Percentiles rank a stretch among this genome's conserved stretches.
phyloP scores from a whole-genome alignment of 1,284 basidiomycete genomes.

The Tilletia caries region DNA sequence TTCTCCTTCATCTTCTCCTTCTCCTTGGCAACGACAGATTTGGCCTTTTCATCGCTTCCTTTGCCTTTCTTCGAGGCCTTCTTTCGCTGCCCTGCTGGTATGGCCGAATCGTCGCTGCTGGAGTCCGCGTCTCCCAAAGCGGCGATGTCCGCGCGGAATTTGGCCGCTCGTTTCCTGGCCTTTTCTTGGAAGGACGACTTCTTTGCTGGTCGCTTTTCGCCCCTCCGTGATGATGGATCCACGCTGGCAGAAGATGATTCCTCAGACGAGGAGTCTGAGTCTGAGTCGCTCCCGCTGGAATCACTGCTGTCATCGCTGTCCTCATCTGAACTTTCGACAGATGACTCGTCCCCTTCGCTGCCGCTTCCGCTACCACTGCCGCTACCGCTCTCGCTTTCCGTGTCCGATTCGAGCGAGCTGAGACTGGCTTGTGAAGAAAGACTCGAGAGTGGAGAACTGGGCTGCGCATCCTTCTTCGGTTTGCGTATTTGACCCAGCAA shows the following conservation, averaged over 20 bases:
- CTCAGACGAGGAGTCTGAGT: not conserved
- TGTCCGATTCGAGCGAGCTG: not conserved
- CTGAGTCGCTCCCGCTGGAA: not conserved
- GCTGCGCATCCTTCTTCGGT: constrained; percentile 10
- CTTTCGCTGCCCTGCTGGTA: not conserved
- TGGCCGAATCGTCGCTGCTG: constrained; percentile 1
- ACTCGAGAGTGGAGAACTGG: constrained; percentile 9
- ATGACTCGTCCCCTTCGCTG: not conserved
- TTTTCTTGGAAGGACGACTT: not conserved
- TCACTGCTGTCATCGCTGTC: constrained; percentile 7
- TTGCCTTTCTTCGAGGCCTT: not conserved
- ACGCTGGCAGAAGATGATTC: not conserved
- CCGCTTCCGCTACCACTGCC: not conserved
- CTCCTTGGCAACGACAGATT: no score
- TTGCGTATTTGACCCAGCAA: constrained; percentile 12
- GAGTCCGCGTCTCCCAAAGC: constrained; percentile 3
- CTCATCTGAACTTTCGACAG: not conserved
- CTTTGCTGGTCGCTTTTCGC: not conserved
- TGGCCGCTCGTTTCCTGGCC: not conserved
- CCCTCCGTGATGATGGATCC: not conserved
- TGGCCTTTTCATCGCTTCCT: no score
- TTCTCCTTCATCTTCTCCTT: not conserved
- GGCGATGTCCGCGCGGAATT: constrained; percentile 11
- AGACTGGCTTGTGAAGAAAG: constrained; percentile 3
- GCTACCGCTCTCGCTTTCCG: not conserved